Percentiles rank a stretch among this genome's conserved stretches.
These are phyloP conservation scores for Penicillium diatomitis DNA, from an alignment of 495 filamentous ascomycete genomes.

Conservation along the genomic window DNA sequence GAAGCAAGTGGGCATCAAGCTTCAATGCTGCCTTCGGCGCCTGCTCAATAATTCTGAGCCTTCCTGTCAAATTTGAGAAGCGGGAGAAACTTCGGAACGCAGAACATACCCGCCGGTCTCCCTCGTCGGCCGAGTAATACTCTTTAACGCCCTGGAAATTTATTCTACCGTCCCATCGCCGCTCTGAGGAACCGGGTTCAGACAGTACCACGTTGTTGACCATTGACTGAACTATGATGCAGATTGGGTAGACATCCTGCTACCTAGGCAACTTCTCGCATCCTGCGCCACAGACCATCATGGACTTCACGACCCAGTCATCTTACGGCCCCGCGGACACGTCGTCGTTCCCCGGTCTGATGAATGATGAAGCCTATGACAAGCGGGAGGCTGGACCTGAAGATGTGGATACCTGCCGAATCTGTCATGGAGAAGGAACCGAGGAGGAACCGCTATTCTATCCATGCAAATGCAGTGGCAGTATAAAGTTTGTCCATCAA, in stretches of 20 bases:
- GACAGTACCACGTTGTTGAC: background rate
- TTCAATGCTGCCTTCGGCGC: too few relatives aligned
- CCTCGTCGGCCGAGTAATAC: too few relatives aligned
- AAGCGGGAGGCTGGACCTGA: constrained; percentile 34
- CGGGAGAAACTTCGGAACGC: too few relatives aligned
- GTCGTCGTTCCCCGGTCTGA: constrained; percentile 44
- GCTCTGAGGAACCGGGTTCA: too few relatives aligned
- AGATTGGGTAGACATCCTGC: constrained; percentile 14
- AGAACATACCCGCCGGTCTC: too few relatives aligned
- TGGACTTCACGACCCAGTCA: constrained; percentile 18
- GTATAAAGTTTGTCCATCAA: constrained; percentile 97
- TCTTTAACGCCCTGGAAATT: too few relatives aligned
- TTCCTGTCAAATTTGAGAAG: too few relatives aligned
- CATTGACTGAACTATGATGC: constrained; percentile 10
- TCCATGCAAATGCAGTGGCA: constrained; percentile 96
- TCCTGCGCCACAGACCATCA: constrained; percentile 7
- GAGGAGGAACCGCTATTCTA: constrained; percentile 87
- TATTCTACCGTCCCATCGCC: too few relatives aligned
- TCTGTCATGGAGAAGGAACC: constrained; percentile 84
- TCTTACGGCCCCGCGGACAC: constrained; percentile 10
- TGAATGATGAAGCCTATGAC: constrained; percentile 55
- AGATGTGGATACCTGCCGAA: constrained; percentile 76
- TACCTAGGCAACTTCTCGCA: constrained; percentile 14
- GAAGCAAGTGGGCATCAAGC: too few relatives aligned
- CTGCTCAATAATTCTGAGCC: too few relatives aligned